These are phyloP conservation scores for Stentor roeselii DNA, from an alignment of 73 alveolate genomes.

Conservation along the genomic window DNA sequence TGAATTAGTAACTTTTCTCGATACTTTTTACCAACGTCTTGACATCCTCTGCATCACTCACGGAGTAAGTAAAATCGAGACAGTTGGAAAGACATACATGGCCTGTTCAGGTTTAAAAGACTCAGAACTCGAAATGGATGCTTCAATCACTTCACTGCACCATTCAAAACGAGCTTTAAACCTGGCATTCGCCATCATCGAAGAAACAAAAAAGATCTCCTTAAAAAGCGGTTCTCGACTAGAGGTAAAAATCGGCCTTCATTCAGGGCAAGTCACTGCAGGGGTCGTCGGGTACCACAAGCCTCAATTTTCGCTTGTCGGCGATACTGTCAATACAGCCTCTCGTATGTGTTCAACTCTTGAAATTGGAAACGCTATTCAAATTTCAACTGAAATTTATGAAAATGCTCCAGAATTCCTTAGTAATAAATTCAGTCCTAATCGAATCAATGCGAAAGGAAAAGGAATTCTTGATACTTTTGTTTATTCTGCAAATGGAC, in stretches of 20 bases:
- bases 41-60: conserved; percentile 58
- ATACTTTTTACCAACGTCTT: conserved; percentile 60
- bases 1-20: conserved; percentile 50
- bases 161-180: neutral
- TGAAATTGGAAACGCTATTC: conserved; percentile 6
- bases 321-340: conserved; percentile 99
- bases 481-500: neutral
- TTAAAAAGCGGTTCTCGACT: conserved; percentile 8
- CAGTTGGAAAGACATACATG: conserved; percentile 84
- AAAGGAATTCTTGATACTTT: conserved; percentile 23
- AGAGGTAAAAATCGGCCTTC: conserved; percentile 91
- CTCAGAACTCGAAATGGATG: conserved; percentile 45
- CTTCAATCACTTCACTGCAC: conserved; percentile 31
- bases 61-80: conserved; percentile 62
- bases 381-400: conserved; percentile 13
- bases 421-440: neutral
- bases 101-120: conserved; percentile 81
- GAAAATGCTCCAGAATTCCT: neutral
- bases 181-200: neutral
- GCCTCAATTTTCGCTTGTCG: conserved; percentile 98
- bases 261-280: conserved; percentile 95
- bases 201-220: neutral
- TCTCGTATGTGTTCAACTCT: conserved; percentile 94
- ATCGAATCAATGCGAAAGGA: conserved; percentile 27
- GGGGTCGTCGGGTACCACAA: conserved; percentile 98